phyloP scores from a whole-genome alignment of 176 grass and related monocot species.

The Neostapfia colusana region DNA sequence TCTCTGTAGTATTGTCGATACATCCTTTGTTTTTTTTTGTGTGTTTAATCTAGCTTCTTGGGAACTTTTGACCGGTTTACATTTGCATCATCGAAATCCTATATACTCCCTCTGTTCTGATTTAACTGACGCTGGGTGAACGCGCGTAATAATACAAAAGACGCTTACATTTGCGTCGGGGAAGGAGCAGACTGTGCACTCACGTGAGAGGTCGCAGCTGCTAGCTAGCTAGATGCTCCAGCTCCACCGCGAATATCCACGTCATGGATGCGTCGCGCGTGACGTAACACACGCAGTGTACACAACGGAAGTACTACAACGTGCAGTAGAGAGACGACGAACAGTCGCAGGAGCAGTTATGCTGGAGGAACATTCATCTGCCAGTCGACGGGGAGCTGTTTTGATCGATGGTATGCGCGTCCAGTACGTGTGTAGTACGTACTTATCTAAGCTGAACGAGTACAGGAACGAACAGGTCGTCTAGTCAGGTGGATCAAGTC shows the following conservation, averaged over 20 bases:
- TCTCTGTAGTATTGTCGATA: no score
- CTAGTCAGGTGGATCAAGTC: no score
- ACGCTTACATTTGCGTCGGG: not conserved
- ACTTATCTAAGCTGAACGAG: no score
- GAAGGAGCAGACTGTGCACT: not conserved
- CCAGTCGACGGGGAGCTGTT: not conserved
- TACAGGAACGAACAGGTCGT: no score
- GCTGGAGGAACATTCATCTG: not conserved
- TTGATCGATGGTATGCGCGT: not conserved
- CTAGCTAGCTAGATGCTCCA: no score
- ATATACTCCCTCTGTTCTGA: not conserved
- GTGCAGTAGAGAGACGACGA: not conserved
- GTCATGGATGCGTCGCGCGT: slow-evolving; percentile 30
- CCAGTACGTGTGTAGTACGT: not conserved
- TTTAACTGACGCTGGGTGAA: no score
- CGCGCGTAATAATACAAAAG: slow-evolving; percentile 32
- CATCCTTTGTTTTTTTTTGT: no score
- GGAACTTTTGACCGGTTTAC: slow-evolving; percentile 8
- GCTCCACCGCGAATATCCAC: not conserved
- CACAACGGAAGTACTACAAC: not conserved
- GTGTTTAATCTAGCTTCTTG: no score
- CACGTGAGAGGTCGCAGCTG: not conserved
- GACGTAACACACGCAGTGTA: not conserved
- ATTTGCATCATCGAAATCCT: not conserved
- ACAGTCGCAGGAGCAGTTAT: no score